Base-by-base conservation (phyloP, 805 yeast species). In the Saccharomycopsis capsularis region DNA sequence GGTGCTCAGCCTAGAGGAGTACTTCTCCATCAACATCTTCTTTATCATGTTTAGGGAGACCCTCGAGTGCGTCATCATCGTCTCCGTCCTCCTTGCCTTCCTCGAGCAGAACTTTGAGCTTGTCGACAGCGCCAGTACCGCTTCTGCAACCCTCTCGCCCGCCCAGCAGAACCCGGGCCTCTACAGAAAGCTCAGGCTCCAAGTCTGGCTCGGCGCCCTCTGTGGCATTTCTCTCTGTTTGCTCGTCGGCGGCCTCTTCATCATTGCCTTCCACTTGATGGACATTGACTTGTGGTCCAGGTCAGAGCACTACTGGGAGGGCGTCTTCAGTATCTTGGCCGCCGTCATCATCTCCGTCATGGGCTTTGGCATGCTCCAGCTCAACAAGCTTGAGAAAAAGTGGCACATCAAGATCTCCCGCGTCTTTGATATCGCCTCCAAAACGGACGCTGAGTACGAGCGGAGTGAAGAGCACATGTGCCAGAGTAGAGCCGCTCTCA, bases 11-110 rank as follows among this genome's bases (percentile, higher is more conserved):
- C 16, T 52, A 15, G 55, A 36, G 18, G 52, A 52, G 9, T 52
- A 52, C 39, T 52, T 52, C 23, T 52, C 55, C n/a, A 25, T 52
- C 25, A 49, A 52, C 15, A 81, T 89, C 55, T 89, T 88, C 72
- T 87, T 89, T 68, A 83, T 89, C 57, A 91, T 89, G 51, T 83
- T 91, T 65, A 83, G 98, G 74, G 99, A 91, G 70, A 73, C 93
- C 46, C 71, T 91, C 55, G 99, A 91, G 68, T 98, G 98, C 19
- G 81, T 89, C 46, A 77, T 91, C 57, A 84, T 91, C 55, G 84
- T 91, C 53, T 87, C 97, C 4, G 97, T 91, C 43, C 73, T 91
- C 55, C 74, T 91, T 50, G 93, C 98, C 29, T 91, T 90, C 70
- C 75, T 90, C 57, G 88, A 88, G 66, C 96, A 89, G 21, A 48